A percentile compares a stretch with the other conserved stretches of the same genome.
These are phyloP conservation scores for Leccinellum albellum DNA, from an alignment of 768 basidiomycete genomes.

Conservation along the genomic window DNA sequence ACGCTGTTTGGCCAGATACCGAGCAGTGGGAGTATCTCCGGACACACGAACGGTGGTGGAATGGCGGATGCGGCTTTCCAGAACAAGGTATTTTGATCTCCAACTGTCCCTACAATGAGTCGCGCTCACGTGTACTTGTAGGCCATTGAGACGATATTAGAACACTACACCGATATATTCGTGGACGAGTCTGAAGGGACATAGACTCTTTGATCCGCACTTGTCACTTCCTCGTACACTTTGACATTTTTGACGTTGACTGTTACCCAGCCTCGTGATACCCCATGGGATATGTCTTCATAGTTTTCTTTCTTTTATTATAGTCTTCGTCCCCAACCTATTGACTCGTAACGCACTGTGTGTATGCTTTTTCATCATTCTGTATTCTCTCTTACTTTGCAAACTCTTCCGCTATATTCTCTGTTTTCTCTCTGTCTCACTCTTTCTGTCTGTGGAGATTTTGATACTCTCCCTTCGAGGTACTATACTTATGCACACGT, in stretches of 20 bases:
- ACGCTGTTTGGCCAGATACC: slow-evolving; percentile 83
- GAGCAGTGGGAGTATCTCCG: slow-evolving; percentile 38
- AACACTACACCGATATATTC: slow-evolving; percentile 94
- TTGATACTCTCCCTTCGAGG: not conserved
- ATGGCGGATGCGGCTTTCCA: slow-evolving; percentile 72
- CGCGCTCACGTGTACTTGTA: slow-evolving; percentile 30
- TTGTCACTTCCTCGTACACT: not conserved
- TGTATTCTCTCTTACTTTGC: not conserved
- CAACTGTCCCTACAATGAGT: not conserved
- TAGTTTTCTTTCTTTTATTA: slow-evolving; percentile 13
- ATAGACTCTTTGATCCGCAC: slow-evolving; percentile 11
- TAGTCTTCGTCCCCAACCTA: not conserved
- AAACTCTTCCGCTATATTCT: not conserved
- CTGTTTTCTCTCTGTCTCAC: not conserved
- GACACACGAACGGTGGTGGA: slow-evolving; percentile 45
- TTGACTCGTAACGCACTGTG: slow-evolving; percentile 2
- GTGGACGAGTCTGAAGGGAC: slow-evolving; percentile 72
- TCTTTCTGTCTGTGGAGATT: not conserved
- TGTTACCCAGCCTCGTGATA: slow-evolving; percentile 27
- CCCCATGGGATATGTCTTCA: slow-evolving; percentile 14
- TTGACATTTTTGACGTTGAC: slow-evolving; percentile 7
- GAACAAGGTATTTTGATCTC: slow-evolving; percentile 50
- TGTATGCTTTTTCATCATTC: not conserved
- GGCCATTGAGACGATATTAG: slow-evolving; percentile 94
- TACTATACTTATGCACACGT: not conserved